These are phyloP conservation scores for Trichosporon inkin DNA, from an alignment of 1,284 basidiomycete genomes.

Conservation along the genomic window DNA sequence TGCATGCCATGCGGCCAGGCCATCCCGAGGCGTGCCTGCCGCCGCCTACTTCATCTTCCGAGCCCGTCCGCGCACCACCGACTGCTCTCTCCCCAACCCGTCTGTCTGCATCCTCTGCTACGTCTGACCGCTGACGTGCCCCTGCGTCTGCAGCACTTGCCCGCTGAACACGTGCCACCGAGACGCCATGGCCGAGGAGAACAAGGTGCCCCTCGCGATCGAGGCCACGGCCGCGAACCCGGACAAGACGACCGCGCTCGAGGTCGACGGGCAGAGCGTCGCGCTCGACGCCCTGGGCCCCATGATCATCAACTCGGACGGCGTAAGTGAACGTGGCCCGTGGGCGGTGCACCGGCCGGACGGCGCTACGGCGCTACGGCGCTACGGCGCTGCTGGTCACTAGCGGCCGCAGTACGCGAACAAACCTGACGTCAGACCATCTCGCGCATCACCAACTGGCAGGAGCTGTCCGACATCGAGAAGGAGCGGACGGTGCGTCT, in stretches of 20 bases:
- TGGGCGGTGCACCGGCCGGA: neutral
- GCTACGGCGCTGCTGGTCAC: too few species aligned
- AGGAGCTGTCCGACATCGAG: slow-evolving; percentile 43
- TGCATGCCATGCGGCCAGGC: too few species aligned
- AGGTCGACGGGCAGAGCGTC: slow-evolving; percentile 42
- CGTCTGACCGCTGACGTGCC: too few species aligned
- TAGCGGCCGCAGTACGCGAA: too few species aligned
- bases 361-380: too few species aligned
- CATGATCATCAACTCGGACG: slow-evolving; percentile 50
- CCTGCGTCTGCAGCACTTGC: too few species aligned
- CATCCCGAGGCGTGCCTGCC: too few species aligned
- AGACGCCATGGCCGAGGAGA: slow-evolving; percentile 8
- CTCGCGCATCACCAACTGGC: slow-evolving; percentile 50
- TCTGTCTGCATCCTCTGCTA: too few species aligned
- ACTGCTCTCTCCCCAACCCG: too few species aligned
- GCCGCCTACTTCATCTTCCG: too few species aligned
- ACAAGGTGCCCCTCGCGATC: slow-evolving; percentile 17
- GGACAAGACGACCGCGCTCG: slow-evolving; percentile 31
- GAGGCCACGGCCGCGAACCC: slow-evolving; percentile 11
- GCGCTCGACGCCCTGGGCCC: slow-evolving; percentile 48
- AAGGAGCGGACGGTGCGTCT: slow-evolving; percentile 48
- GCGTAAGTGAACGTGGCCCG: slow-evolving; percentile 32
- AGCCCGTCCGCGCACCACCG: too few species aligned
- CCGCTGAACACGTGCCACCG: neutral
- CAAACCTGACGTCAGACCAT: slow-evolving; percentile 41